Conservation (phyloP, 805 yeast species). For the Phaffomyces antillensis region DNA sequence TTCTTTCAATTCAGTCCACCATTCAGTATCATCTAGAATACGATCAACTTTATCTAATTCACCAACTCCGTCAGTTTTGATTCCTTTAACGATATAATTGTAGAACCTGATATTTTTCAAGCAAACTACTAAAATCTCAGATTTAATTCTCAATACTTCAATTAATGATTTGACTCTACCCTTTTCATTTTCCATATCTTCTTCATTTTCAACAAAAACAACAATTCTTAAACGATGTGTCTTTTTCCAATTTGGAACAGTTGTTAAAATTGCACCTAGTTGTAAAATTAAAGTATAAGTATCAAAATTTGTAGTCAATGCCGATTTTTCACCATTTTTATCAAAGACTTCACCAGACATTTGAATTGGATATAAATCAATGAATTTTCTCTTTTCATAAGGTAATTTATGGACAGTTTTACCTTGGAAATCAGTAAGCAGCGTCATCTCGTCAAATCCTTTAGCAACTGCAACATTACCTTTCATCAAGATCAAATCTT, state of each 20-base stretch:
- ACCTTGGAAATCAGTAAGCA: conserved; percentile 42
- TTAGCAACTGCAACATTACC: conserved; percentile 92
- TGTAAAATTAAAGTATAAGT: conserved; percentile 92
- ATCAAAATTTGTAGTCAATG: conserved; percentile 85
- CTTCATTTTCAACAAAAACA: conserved; percentile 75
- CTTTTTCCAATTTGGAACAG: conserved; percentile 89
- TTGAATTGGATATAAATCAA: conserved; percentile 94
- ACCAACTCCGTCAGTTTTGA: conserved; percentile 50
- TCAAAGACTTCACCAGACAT: conserved; percentile 81
- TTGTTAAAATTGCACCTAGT: conserved; percentile 83
- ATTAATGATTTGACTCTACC: conserved; percentile 55
- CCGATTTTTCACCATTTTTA: conserved; percentile 55
- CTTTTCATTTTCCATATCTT: conserved; percentile 66
- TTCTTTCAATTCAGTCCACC: conserved; percentile 74
- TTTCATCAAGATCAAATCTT: conserved; percentile 81
- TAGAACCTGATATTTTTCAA: conserved; percentile 54
- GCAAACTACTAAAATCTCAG: conserved; percentile 69
- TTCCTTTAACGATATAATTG: conserved; percentile 73
- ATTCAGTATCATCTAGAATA: conserved; percentile 54
- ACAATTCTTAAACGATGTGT: conserved; percentile 73
- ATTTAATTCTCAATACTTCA: conserved; percentile 75
- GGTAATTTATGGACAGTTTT: conserved; percentile 26
- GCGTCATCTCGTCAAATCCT: conserved; percentile 60
- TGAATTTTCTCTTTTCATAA: conserved; percentile 39
- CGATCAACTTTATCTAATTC: conserved; percentile 39